These are phyloP conservation scores for Violaceomyces palustris DNA, from an alignment of 1,284 basidiomycete species.

Conservation along the genomic window DNA sequence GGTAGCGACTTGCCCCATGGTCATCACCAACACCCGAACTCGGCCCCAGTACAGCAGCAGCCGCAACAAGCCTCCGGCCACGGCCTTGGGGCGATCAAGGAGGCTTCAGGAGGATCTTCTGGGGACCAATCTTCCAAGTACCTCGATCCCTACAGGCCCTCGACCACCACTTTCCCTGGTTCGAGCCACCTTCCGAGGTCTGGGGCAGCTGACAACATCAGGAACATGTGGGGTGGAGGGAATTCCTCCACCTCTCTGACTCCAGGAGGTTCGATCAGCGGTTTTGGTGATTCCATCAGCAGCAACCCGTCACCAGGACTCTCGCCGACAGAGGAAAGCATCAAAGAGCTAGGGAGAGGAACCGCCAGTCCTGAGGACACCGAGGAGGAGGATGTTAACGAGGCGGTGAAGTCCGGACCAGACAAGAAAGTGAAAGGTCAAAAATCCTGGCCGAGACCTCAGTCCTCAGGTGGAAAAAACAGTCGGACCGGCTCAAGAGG, in stretches of 20 bases:
- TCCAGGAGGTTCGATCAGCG: too few species aligned
- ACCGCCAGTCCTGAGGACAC: slow-evolving; percentile 7
- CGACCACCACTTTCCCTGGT: too few species aligned
- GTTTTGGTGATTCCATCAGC: too few species aligned
- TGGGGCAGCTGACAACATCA: slow-evolving; percentile 5
- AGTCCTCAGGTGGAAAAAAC: slow-evolving; percentile 4
- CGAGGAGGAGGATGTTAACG: slow-evolving; percentile 18
- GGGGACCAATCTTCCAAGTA: too few species aligned
- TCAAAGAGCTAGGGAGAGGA: slow-evolving; percentile 6
- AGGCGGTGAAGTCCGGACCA: slow-evolving; percentile 9
- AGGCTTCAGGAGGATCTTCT: slow-evolving; percentile 13
- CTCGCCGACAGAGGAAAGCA: slow-evolving; percentile 11
- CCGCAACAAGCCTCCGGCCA: neutral
- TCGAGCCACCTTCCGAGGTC: slow-evolving; percentile 12
- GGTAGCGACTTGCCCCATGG: slow-evolving; percentile 31
- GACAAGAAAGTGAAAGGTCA: slow-evolving; percentile 1
- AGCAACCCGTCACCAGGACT: too few species aligned
- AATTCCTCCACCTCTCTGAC: too few species aligned
- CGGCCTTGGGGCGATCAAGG: slow-evolving; percentile 8
- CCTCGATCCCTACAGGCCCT: too few species aligned
- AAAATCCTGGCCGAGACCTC: too few species aligned
- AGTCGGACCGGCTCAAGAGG: slow-evolving; percentile 11
- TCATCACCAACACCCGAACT: slow-evolving; percentile 18
- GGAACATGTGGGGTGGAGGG: too few species aligned
- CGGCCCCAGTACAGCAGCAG: neutral